A percentile compares a stretch with the other conserved stretches of the same genome.
Conservation (phyloP, 2,329 filamentous ascomycete species). For the Catunica adiposa region DNA sequence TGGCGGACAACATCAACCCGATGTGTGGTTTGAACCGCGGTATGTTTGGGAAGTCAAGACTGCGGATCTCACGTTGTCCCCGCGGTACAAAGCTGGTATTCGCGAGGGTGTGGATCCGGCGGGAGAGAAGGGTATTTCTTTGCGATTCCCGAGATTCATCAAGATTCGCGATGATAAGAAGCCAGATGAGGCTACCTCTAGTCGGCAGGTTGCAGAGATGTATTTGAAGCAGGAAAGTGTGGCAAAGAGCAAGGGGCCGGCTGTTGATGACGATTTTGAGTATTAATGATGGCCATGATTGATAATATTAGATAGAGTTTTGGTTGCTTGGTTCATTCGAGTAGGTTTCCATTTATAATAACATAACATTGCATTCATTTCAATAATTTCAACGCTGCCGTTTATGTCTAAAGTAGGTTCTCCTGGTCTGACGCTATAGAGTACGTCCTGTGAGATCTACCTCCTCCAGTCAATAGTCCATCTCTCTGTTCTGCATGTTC, state of each 20-base stretch:
- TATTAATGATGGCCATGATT: slow-evolving; percentile 41
- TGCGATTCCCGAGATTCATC: slow-evolving; percentile 88
- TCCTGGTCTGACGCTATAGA: slow-evolving; percentile 15
- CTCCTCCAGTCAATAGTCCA: slow-evolving; percentile 1
- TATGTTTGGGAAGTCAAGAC: slow-evolving; percentile 97
- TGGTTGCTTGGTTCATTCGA: too few relatives aligned
- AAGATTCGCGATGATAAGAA: slow-evolving; percentile 91
- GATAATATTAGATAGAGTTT: not conserved
- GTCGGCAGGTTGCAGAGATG: slow-evolving; percentile 84
- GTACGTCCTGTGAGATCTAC: slow-evolving; percentile 5
- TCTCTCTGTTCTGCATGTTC: slow-evolving; percentile 12
- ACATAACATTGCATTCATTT: not conserved
- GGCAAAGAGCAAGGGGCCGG: slow-evolving; percentile 65
- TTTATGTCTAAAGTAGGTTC: slow-evolving; percentile 9
- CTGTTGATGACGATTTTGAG: slow-evolving; percentile 94
- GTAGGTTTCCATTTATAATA: not conserved
- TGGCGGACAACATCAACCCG: slow-evolving; percentile 81
- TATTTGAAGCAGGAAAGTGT: slow-evolving; percentile 90
- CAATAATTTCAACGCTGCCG: not conserved
- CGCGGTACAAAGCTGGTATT: slow-evolving; percentile 80
- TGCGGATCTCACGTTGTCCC: slow-evolving; percentile 82
- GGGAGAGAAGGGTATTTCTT: slow-evolving; percentile 63
- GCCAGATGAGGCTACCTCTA: slow-evolving; percentile 72
- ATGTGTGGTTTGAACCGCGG: slow-evolving; percentile 93
- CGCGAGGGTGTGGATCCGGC: slow-evolving; percentile 59